Conservation (phyloP, 2,329 filamentous ascomycete genomes). For the Diaporthe sp. region DNA sequence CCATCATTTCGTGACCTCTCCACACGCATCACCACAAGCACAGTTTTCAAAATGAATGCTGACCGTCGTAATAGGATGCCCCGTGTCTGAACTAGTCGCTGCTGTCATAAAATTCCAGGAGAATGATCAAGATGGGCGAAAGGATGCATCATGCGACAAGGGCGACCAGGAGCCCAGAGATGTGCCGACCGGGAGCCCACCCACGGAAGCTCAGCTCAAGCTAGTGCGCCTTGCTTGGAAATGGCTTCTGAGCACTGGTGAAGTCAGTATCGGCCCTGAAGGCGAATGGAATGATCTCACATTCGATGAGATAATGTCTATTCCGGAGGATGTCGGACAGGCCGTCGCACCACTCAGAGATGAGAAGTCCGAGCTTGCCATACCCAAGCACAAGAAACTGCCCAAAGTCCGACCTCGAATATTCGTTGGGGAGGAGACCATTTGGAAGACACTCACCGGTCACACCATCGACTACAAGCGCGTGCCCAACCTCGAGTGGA, state of each 20-base stretch:
- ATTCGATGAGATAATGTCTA: conserved; percentile 51
- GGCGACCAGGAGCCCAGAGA: not conserved
- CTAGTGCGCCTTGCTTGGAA: conserved; percentile 54
- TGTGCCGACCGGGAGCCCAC: conserved; percentile 8
- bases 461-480: conserved; percentile 69
- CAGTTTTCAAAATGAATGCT: conserved; percentile 11
- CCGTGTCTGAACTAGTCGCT: conserved; percentile 37
- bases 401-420: conserved; percentile 47
- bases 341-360: not conserved
- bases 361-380: conserved; percentile 4
- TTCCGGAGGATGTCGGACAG: conserved; percentile 45
- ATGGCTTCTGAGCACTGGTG: conserved; percentile 51
- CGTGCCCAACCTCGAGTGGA: conserved; percentile 69
- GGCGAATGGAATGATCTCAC: conserved; percentile 50
- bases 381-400: conserved; percentile 19
- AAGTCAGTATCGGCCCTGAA: conserved; percentile 51
- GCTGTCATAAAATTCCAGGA: conserved; percentile 36
- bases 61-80: conserved; percentile 33
- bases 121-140: conserved; percentile 10
- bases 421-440: conserved; percentile 63
- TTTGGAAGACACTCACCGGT: conserved; percentile 70
- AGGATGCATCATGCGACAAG: not conserved
- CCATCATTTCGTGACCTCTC: not conserved
- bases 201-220: conserved; percentile 44
- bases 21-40: not conserved